Evolutionary conservation across 371 early-diverging fungal species (phyloP).

Genomic region (Mortierella sp.): DNA sequence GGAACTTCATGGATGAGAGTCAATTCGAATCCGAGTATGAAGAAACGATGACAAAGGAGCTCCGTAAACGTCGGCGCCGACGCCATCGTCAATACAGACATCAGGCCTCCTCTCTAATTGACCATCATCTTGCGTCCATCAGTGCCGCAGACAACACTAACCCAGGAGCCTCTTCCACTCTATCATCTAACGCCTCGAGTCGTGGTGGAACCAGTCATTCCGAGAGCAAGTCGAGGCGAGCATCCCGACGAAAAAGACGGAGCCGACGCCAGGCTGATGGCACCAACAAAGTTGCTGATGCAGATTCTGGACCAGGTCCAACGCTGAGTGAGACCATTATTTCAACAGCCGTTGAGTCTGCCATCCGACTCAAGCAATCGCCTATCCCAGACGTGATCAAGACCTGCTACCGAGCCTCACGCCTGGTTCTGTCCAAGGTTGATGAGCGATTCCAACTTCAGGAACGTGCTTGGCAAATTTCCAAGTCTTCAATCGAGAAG

Average conservation of each 20-base stretch:
- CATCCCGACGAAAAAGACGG: too few relatives aligned
- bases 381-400: conserved; percentile 70
- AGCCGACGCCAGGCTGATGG: not conserved
- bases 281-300: not conserved
- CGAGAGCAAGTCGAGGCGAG: too few relatives aligned
- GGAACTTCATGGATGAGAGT: conserved; percentile 28
- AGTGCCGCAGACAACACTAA: not conserved
- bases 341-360: conserved; percentile 59
- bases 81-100: conserved; percentile 39
- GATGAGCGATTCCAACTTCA: conserved; percentile 63
- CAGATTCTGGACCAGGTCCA: conserved; percentile 9
- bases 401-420: conserved; percentile 54
- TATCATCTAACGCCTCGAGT: too few relatives aligned
- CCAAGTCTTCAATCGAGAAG: conserved; percentile 57
- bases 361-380: conserved; percentile 70
- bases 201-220: too few relatives aligned
- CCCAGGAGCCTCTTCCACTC: too few relatives aligned
- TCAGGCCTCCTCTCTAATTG: conserved; percentile 32
- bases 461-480: conserved; percentile 61
- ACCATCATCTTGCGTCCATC: conserved; percentile 8
- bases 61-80: conserved; percentile 35
- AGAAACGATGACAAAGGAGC: conserved; percentile 21
- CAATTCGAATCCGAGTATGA: conserved; percentile 8
- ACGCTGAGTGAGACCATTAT: conserved; percentile 56
- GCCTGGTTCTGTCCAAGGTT: conserved; percentile 53